Conservation (phyloP, 208 protist genomes). For the Acanthamoeba quina region DNA sequence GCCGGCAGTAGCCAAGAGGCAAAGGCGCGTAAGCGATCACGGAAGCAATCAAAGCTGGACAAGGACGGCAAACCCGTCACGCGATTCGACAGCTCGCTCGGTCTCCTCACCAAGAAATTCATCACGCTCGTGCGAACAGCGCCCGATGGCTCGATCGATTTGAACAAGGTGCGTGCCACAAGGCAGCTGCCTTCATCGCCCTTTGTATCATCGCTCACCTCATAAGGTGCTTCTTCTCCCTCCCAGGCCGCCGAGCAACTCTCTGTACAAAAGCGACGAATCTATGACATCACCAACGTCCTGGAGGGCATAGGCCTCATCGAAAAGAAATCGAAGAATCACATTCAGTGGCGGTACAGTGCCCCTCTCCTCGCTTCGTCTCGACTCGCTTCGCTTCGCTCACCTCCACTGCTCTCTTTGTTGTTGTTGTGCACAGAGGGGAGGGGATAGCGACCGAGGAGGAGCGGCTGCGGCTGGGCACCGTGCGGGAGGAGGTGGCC, state of each 20-base stretch:
- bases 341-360: conserved; percentile 87
- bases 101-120: conserved; percentile 85
- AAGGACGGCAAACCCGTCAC: conserved; percentile 38
- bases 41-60: conserved; percentile 28
- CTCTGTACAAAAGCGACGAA: conserved; percentile 87
- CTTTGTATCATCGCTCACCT: neutral
- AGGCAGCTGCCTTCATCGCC: neutral
- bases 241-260: conserved; percentile 81
- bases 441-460: conserved; percentile 40
- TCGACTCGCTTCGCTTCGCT: neutral
- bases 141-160: conserved; percentile 84
- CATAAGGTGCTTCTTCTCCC: neutral
- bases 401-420: neutral
- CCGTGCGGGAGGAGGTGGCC: conserved; percentile 71
- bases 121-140: conserved; percentile 77
- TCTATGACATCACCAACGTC: conserved; percentile 92
- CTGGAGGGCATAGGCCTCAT: conserved; percentile 90
- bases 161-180: conserved; percentile 80
- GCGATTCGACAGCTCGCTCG: conserved; percentile 83
- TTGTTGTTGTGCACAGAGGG: neutral
- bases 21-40: conserved; percentile 15
- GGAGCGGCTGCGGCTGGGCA: neutral
- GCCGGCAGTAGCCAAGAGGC: neutral
- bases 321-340: conserved; percentile 90
- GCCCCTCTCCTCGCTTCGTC: neutral